Conservation (phyloP, 768 basidiomycete genomes). For the Sutorius australiensis region DNA sequence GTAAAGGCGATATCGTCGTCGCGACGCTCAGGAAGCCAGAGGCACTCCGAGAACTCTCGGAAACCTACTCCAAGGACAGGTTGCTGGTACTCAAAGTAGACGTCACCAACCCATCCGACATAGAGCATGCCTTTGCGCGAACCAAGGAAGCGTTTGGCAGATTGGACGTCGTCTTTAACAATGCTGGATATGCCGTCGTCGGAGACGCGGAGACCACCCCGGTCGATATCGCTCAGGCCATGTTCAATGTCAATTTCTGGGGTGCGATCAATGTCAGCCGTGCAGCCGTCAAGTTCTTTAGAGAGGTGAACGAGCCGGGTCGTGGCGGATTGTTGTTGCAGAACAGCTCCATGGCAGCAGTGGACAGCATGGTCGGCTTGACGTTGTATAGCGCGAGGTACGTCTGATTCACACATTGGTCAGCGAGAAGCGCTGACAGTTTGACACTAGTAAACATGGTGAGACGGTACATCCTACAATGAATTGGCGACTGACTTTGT, state of each 20-base stretch:
- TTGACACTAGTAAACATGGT: slow-evolving; percentile 17
- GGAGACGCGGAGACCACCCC: slow-evolving; percentile 25
- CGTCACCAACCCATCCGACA: slow-evolving; percentile 8
- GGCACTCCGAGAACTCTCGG: slow-evolving; percentile 5
- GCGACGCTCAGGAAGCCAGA: slow-evolving; percentile 42
- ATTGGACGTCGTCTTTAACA: slow-evolving; percentile 22
- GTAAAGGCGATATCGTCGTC: slow-evolving; percentile 35
- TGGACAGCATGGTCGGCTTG: slow-evolving; percentile 13
- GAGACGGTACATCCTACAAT: background rate
- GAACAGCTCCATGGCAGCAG: slow-evolving; percentile 31
- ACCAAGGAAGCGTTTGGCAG: slow-evolving; percentile 8
- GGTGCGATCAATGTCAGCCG: slow-evolving; percentile 25
- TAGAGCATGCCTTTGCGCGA: slow-evolving; percentile 10
- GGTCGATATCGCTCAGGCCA: slow-evolving; percentile 12
- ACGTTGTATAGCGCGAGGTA: slow-evolving; percentile 22
- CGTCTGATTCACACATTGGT: background rate
- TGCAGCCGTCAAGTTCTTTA: slow-evolving; percentile 30
- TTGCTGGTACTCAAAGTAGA: slow-evolving; percentile 16
- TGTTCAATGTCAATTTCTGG: slow-evolving; percentile 31
- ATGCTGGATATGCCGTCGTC: slow-evolving; percentile 12
- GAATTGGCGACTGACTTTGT: background rate
- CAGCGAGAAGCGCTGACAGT: slow-evolving; percentile 6
- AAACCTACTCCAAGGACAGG: slow-evolving; percentile 2
- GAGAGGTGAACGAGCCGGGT: slow-evolving; percentile 33
- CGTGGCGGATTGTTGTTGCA: slow-evolving; percentile 35